A percentile compares a stretch with the other conserved stretches of the same genome.
Conservation (phyloP, 176 grass and related monocot species). For the Rhynchospora pubera region DNA sequence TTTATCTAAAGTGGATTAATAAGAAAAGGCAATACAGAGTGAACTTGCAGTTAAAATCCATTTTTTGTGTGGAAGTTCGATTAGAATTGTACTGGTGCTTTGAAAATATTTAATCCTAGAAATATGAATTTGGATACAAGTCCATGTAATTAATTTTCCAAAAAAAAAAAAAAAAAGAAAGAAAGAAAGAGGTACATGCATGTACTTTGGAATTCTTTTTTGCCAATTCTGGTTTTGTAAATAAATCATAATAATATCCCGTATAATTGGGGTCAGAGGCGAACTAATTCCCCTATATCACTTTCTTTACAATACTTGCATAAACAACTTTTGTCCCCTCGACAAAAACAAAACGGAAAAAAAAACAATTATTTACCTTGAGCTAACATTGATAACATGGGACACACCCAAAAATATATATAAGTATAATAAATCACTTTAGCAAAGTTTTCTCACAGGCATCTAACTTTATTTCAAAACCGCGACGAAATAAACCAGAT, state of each 20-base stretch:
- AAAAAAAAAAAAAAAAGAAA: too few species aligned
- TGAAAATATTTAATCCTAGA: too few species aligned
- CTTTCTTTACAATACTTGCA: neutral
- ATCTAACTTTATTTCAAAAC: neutral
- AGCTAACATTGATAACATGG: conserved; percentile 1
- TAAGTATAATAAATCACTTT: neutral
- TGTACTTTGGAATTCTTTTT: too few species aligned
- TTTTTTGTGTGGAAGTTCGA: neutral
- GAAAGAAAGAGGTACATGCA: too few species aligned
- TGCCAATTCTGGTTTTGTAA: too few species aligned
- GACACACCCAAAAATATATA: neutral
- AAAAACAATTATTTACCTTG: neutral
- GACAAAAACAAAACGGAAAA: neutral
- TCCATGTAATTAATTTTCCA: too few species aligned
- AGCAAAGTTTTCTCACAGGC: neutral
- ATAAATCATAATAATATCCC: too few species aligned
- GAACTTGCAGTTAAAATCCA: neutral
- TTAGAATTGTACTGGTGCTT: neutral
- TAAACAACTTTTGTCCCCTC: neutral
- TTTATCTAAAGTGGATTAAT: conserved; percentile 29
- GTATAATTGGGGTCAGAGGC: too few species aligned
- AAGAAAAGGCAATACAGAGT: neutral
- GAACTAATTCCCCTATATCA: neutral
- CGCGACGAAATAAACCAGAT: too few species aligned
- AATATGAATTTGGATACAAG: too few species aligned